Evolutionary conservation across 2,329 filamentous ascomycete genomes (phyloP).

Genomic region (Aspergillus fumigatiaffinis): DNA sequence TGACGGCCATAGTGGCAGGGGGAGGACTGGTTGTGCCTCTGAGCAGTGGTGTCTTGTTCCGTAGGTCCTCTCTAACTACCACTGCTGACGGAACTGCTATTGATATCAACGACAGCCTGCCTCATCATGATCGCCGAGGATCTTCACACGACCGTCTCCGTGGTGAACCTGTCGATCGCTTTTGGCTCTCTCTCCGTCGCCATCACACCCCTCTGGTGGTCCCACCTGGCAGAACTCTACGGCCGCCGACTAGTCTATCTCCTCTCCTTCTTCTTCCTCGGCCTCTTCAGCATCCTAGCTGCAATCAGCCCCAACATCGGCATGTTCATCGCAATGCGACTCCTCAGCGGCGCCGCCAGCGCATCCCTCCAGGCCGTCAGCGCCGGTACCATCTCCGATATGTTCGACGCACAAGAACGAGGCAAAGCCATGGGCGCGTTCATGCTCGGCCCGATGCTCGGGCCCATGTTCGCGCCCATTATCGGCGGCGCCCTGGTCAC

Average conservation of each 20-base stretch:
- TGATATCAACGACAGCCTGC: constrained; percentile 19
- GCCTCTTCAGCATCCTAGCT: constrained; percentile 34
- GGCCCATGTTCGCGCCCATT: constrained; percentile 36
- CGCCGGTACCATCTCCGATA: constrained; percentile 39
- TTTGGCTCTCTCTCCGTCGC: constrained; percentile 37
- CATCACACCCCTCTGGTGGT: constrained; percentile 42
- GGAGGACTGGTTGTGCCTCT: constrained; percentile 70
- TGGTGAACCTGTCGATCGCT: constrained; percentile 37
- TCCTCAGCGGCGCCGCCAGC: constrained; percentile 37
- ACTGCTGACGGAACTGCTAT: not conserved
- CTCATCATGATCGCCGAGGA: constrained; percentile 29
- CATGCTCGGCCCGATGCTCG: constrained; percentile 27
- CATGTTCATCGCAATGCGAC: constrained; percentile 39
- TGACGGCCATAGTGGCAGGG: constrained; percentile 67
- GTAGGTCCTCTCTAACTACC: constrained; percentile 42
- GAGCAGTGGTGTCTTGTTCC: constrained; percentile 72
- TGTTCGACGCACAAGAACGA: constrained; percentile 36
- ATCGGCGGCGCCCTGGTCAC: constrained; percentile 37
- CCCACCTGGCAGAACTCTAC: constrained; percentile 34
- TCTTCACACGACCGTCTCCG: constrained; percentile 29
- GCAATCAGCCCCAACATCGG: constrained; percentile 33
- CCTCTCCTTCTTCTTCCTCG: constrained; percentile 33
- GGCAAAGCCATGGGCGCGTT: constrained; percentile 40
- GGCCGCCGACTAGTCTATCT: constrained; percentile 39
- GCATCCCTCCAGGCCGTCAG: constrained; percentile 41